Base-by-base conservation (phyloP, 208 protist genomes). In the Crithidia sp. region DNA sequence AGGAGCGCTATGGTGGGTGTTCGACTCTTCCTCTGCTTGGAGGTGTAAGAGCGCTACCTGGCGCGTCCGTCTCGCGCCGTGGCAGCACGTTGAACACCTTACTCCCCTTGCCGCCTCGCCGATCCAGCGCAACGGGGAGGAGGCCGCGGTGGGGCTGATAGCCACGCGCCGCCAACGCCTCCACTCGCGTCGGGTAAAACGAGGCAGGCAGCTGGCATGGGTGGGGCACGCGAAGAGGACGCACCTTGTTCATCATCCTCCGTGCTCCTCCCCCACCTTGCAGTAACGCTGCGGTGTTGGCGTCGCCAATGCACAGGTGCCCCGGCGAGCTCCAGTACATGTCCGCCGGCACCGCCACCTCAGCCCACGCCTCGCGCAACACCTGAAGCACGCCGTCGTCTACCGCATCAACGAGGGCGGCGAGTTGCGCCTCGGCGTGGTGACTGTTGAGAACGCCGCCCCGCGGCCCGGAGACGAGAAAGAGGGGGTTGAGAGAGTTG, bases 81-180 rank as follows among this genome's bases (percentile, higher is more conserved):
- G 72, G 56, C 17, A 96, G 65, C 7, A 90, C 82, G 75, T 84
- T 94, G 60, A 92, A 96, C 19, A 88, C 44, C 62, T 96, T 96
- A 58, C 84, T 87, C 17, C 85, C 85, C 39, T 74, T 79, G 14
- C 86, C 85, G 53, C 67, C 74, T 17, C 56, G 75, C 14, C 67
- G 62, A 54, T 95, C 91, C 3, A 83, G 69, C 4, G 83, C 88
- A 50, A 92, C 58, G 12, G 92, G 76, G 44, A 91, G 12, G 3
- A 77, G 62, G 16, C 82, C 81, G 41, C 65, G 66, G 52, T 90
- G 44, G 14, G 73, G 58, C 16, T 57, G 64, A 67, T 96, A 96
- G 17, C 81, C 75, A 3, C 88, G 65, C 19, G 72, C 64, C 8
- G 77, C 64, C 59, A 94, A 78, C 13, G 91, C 88, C 57, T 92